Conservation (phyloP, 2,329 filamentous ascomycete species). For the Zopfia rhizophila region DNA sequence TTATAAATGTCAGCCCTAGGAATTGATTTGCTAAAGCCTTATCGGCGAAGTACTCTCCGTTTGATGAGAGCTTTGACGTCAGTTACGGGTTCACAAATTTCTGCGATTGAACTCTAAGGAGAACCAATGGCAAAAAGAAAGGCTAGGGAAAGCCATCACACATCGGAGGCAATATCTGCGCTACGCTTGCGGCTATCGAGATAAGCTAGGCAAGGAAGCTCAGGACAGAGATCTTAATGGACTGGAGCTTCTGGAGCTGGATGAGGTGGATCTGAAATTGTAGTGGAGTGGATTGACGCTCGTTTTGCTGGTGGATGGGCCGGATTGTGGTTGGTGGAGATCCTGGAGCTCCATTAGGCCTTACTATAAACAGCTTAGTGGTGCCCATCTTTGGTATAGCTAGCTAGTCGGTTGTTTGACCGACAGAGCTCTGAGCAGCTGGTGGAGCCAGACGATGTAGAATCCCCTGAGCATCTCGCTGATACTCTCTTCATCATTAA, state of each 20-base stretch:
- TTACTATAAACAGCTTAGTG: too few relatives aligned
- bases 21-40: slow-evolving; percentile 35
- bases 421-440: too few relatives aligned
- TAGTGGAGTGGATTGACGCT: too few relatives aligned
- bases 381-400: too few relatives aligned
- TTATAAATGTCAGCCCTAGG: slow-evolving; percentile 31
- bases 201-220: slow-evolving; percentile 14
- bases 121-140: slow-evolving; percentile 27
- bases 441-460: too few relatives aligned
- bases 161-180: slow-evolving; percentile 32
- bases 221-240: too few relatives aligned
- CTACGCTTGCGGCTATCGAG: slow-evolving; percentile 31
- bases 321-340: not conserved
- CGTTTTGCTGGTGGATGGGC: slow-evolving; percentile 1
- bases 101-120: slow-evolving; percentile 23
- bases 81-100: slow-evolving; percentile 33
- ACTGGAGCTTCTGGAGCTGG: too few relatives aligned
- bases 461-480: too few relatives aligned
- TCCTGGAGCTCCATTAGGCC: too few relatives aligned
- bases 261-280: too few relatives aligned
- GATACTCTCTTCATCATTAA: too few relatives aligned
- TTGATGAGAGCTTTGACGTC: slow-evolving; percentile 28
- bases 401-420: too few relatives aligned
- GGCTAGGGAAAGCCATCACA: slow-evolving; percentile 35
- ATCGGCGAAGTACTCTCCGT: slow-evolving; percentile 19